Base-by-base conservation (phyloP, 257 asterid species). In the Henckelia pumila region DNA sequence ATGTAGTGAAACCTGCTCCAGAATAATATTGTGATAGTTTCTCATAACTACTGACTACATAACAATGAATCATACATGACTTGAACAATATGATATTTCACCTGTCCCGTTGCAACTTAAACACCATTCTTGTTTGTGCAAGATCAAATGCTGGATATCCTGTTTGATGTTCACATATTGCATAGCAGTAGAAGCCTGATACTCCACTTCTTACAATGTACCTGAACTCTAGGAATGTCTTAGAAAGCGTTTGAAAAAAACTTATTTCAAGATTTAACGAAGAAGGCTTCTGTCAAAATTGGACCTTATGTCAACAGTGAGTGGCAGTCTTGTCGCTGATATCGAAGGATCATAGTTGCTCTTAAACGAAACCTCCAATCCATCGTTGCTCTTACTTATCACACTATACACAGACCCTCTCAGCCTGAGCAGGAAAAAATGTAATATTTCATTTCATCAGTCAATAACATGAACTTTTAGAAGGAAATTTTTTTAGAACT, bases 111-210 rank as follows among this genome's bases (percentile, higher is more conserved):
- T 67, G 73, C 78, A 83, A 30, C 77, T 73, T 83, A 67, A 83
- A 83, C 21, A 70, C 82, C 78, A 76, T 77, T 67, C 85, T 82
- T 44, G 84, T 67, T 70, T 83, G 91, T 32, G 78, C 75, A 67
- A 85, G 85, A 70, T 82, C 88, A 57, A 80, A 75, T 9, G 86
- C 81, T 16, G 85, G 82, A 71, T 64, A 70, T 29, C 73, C 75
- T 3, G 63, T 78, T 22, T 77, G 78, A 7, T 81, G 82, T 73
- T 81, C 88, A 50, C 74, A 81, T 35, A 83, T 79, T 3, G 89
- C 75, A 26, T 79, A 83, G 77, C 84, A 77, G 71, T 83, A 83
- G 73, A 85, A 85, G 22, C 92, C 86, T 13, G 88, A 83, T n/a
- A 69, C 76, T 5, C 81, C 86, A 44, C 78, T 71, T 76, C 87